Percentiles rank a stretch among this genome's conserved stretches.
Evolutionary conservation across 2,329 filamentous ascomycete species (phyloP).

Genomic region (Venturiaceae sp.): DNA sequence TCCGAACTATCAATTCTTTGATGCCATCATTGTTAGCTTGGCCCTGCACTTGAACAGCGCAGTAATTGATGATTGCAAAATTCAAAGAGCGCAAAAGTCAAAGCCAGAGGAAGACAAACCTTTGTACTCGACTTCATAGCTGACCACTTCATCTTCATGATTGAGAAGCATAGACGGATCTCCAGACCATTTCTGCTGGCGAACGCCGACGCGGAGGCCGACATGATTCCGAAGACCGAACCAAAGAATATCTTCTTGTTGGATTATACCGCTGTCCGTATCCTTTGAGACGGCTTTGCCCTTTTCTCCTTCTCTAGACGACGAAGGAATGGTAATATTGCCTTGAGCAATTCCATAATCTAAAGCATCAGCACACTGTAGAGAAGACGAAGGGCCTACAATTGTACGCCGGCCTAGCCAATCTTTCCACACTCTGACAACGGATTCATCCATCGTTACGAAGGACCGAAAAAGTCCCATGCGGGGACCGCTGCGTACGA

Average conservation of each 20-base stretch:
- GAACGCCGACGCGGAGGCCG: slow-evolving; percentile 59
- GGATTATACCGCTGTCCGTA: slow-evolving; percentile 11
- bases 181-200: slow-evolving; percentile 36
- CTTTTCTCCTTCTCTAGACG: neutral
- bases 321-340: slow-evolving; percentile 15
- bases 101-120: slow-evolving; percentile 40
- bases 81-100: slow-evolving; percentile 21
- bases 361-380: slow-evolving; percentile 15
- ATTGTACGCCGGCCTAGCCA: slow-evolving; percentile 47
- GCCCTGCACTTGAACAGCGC: no score
- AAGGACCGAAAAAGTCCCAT: slow-evolving; percentile 54
- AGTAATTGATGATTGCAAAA: neutral
- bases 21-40: neutral
- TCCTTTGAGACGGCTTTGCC: slow-evolving; percentile 3
- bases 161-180: slow-evolving; percentile 45
- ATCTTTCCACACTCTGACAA: slow-evolving; percentile 61
- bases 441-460: slow-evolving; percentile 56
- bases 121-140: slow-evolving; percentile 63
- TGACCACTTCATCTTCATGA: slow-evolving; percentile 55
- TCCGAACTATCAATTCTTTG: slow-evolving; percentile 57
- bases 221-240: slow-evolving; percentile 52
- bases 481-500: slow-evolving; percentile 56
- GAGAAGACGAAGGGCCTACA: neutral
- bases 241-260: slow-evolving; percentile 51
- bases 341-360: slow-evolving; percentile 17